Evolutionary conservation across 352 stramenopile genomes (phyloP), one percentile per base, ranked within the genome.

Genomic region (Pilasporangium apinafurcum): DNA sequence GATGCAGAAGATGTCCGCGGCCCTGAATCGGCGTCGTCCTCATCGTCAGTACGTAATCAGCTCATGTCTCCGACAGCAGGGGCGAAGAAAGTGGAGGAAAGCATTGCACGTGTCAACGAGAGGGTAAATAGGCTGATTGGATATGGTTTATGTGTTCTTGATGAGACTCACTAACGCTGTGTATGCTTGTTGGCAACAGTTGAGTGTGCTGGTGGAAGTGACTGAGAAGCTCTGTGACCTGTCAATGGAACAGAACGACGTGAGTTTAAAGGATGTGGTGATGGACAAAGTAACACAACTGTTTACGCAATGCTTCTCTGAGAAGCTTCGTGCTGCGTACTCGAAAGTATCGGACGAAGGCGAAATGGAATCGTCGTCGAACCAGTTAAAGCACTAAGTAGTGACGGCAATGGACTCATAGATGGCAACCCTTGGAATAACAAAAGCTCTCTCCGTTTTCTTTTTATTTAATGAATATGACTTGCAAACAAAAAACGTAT

Each of bases 281-380:
- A 45, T 86, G 24, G 68, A 72, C 45, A 76, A 81, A 46, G 52
- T 86, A 18, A 75, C 64, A 8, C 60, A 77, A 32, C 52, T 82
- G 9, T 87, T 89, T 53, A 83, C 76, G 14, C 68, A 86, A 22
- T 92, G 76, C 48, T 92, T 91, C 53, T 80, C 72, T 8, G 70
- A 88, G 26, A 83, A 81, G 37, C 41, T 86, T 13, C 56, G 65
- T 24, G 53, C 56, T 0, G 59, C 79, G 22, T 86, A 83, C 54
- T 61, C 60, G 7, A 84, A 85, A 37, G 68, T 81, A 9, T n/a
- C n/a, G n/a, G 76, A 89, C 43, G 70, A 86, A 37, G 53, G 44
- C 26, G 59, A 70, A 30, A 53, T 50, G 39, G 46, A 67, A 2
- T 31, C 59, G 31, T 51, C 68, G 51, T 49, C 57, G 18, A 62